These are phyloP conservation scores for Eutrema salsugineum DNA, from an alignment of 441 rosid species.

Conservation along the genomic window DNA sequence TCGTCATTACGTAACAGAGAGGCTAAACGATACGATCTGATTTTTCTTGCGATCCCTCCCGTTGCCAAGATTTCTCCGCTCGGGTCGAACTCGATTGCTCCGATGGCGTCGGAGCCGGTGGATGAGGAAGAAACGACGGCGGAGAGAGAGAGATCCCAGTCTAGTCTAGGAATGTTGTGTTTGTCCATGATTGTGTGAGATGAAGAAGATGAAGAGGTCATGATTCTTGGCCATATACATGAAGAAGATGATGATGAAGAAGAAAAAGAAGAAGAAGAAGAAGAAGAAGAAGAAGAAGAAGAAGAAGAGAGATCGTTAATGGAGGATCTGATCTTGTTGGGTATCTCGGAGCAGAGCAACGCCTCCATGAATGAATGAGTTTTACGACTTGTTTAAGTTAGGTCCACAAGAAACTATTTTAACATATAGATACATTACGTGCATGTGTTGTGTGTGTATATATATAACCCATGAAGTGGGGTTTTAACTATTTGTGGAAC, in stretches of 20 bases:
- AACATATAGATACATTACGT: conserved; percentile 2
- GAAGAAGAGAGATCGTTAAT: conserved; percentile 17
- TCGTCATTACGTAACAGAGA: conserved; percentile 43
- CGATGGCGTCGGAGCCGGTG: conserved; percentile 54
- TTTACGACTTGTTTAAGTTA: conserved; percentile 21
- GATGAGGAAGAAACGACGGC: conserved; percentile 44
- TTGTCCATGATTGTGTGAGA: conserved; percentile 20
- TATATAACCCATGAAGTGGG: conserved; percentile 11
- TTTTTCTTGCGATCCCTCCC: conserved; percentile 85
- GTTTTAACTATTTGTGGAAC: not conserved
- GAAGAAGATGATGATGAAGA: conserved; percentile 18
- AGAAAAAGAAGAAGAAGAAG: conserved; percentile 15
- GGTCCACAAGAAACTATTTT: conserved; percentile 22
- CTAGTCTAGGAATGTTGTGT: conserved; percentile 37
- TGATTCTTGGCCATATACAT: conserved; percentile 36
- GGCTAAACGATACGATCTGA: conserved; percentile 50
- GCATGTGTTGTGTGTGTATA: conserved; percentile 1
- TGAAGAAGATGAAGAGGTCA: conserved; percentile 13
- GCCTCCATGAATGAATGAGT: conserved; percentile 31
- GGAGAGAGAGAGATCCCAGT: conserved; percentile 67
- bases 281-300: conserved; percentile 7
- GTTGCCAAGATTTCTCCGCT: conserved; percentile 57
- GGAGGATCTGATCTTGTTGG: conserved; percentile 23
- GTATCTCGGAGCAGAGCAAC: conserved; percentile 27
- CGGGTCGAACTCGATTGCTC: conserved; percentile 73